Evolutionary conservation across 78 protist species (phyloP), one percentile per base, ranked within the genome.

Genomic region (Polysphondylium violaceum): DNA sequence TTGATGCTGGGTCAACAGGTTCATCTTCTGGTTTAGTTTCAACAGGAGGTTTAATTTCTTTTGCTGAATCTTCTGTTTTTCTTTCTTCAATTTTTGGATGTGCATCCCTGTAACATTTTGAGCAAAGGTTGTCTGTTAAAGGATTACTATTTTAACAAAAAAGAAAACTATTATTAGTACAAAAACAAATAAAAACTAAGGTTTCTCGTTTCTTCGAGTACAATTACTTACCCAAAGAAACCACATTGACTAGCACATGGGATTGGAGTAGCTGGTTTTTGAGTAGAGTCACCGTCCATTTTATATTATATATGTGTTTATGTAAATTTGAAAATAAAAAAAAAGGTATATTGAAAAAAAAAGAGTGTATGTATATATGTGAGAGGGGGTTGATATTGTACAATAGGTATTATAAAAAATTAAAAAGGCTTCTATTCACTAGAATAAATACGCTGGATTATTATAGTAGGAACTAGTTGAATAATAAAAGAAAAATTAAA

Each of bases 171-270:
- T 35, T 16, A 12, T 29, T 16, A 12, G 9, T 9, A 63, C 12
- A 12, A 12, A 12, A 50, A 12, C 25, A 50, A 12, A 12, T 16
- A 50, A 12, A 50, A 12, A 50, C 25, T 33, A 31, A 61, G 3
- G 33, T 61, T 3, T 33, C 33, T 61, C 33, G 21, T 64, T 40
- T 38, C 16, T 29, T 5, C 19, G 40, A n/a, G n/a, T n/a, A n/a
- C n/a, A n/a, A n/a, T n/a, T n/a, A n/a, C n/a, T n/a, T n/a, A n/a
- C n/a, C 93, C 93, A 74, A 87, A 87, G 51, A 92, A 92, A 36
- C 95, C 95, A 56, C 95, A 92, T 41, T 81, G 76, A 35, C 61
- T 81, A n/a, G 91, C 90, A 17, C 95, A 92, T 56, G 31, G 95
- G 5, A 76, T 69, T 65, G 94, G 93, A 4, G 78, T 43, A 31